Percentiles rank a stretch among this genome's conserved stretches.
Conservation (phyloP, 352 stramenopile species). For the Globisporangium nunn region DNA sequence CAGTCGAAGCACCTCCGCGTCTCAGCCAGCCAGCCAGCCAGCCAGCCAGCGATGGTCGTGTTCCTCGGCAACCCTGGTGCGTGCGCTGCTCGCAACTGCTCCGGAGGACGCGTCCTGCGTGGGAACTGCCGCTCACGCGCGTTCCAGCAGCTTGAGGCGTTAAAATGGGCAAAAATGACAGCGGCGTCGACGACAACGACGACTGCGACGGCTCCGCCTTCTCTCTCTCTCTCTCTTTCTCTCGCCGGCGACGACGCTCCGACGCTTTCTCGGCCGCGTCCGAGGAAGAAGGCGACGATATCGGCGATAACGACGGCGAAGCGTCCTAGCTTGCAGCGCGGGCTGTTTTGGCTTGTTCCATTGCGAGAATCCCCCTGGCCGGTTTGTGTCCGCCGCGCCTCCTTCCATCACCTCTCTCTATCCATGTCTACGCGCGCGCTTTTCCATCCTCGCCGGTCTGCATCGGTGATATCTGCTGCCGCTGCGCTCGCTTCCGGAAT, state of each 20-base stretch:
- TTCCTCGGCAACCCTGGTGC: too few relatives aligned
- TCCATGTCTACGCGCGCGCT: not conserved
- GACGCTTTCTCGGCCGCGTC: slow-evolving; percentile 26
- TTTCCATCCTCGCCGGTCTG: not conserved
- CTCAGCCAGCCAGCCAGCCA: too few relatives aligned
- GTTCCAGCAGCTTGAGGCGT: too few relatives aligned
- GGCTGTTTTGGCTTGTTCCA: not conserved
- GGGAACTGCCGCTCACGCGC: too few relatives aligned
- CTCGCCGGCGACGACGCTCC: slow-evolving; percentile 42
- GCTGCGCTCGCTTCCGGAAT: too few relatives aligned
- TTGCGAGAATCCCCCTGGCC: too few relatives aligned
- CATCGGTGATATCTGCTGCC: too few relatives aligned
- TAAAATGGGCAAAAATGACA: slow-evolving; percentile 12
- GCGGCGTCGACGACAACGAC: slow-evolving; percentile 37
- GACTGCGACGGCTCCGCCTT: slow-evolving; percentile 16
- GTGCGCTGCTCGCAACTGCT: too few relatives aligned
- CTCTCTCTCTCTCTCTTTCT: slow-evolving; percentile 6
- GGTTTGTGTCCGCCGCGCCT: too few relatives aligned
- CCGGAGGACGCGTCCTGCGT: too few relatives aligned
- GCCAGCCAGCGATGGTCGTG: too few relatives aligned
- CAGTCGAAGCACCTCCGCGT: too few relatives aligned
- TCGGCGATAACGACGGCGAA: slow-evolving; percentile 17
- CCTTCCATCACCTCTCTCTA: not conserved
- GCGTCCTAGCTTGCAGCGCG: not conserved
- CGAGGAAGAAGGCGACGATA: slow-evolving; percentile 21